These are phyloP conservation scores for Backusella australiensis DNA, from an alignment of 192 early-diverging fungal genomes.

Conservation along the genomic window DNA sequence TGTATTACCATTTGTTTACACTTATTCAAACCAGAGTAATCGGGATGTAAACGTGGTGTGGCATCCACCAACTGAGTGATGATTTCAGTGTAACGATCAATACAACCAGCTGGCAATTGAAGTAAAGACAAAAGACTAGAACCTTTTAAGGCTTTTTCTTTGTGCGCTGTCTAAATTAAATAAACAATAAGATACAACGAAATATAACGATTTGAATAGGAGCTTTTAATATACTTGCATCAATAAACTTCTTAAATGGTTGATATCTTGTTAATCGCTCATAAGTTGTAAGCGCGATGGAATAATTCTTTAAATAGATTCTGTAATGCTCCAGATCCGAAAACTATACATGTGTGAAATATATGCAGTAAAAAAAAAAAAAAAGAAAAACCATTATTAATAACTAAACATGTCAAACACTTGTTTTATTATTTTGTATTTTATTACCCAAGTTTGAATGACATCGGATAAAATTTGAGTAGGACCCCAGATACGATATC, in stretches of 20 bases:
- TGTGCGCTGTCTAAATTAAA: constrained; percentile 26
- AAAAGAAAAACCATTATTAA: not conserved
- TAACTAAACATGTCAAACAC: not conserved
- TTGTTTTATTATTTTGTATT: not conserved
- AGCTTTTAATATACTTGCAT: constrained; percentile 27
- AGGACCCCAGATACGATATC: constrained; percentile 34
- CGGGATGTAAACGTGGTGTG: constrained; percentile 34
- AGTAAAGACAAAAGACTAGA: constrained; percentile 25
- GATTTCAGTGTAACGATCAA: constrained; percentile 24
- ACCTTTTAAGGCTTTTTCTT: constrained; percentile 20
- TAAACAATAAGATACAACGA: not conserved
- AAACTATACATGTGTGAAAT: constrained; percentile 7
- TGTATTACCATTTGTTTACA: constrained; percentile 8
- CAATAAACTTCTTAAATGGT: constrained; percentile 35
- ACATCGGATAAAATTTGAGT: constrained; percentile 37
- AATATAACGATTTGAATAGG: not conserved
- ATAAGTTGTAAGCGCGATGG: constrained; percentile 24
- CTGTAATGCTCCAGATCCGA: constrained; percentile 18
- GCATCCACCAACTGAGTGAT: constrained; percentile 14
- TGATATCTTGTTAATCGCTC: constrained; percentile 17
- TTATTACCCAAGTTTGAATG: constrained; percentile 20
- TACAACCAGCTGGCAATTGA: constrained; percentile 28
- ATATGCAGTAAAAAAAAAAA: not conserved
- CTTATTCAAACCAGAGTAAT: constrained; percentile 22
- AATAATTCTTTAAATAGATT: constrained; percentile 24